Percentiles rank a stretch among this genome's conserved stretches.
These are phyloP conservation scores for Barnettozyma botsteinii DNA, from an alignment of 805 yeast species.

Conservation along the genomic window DNA sequence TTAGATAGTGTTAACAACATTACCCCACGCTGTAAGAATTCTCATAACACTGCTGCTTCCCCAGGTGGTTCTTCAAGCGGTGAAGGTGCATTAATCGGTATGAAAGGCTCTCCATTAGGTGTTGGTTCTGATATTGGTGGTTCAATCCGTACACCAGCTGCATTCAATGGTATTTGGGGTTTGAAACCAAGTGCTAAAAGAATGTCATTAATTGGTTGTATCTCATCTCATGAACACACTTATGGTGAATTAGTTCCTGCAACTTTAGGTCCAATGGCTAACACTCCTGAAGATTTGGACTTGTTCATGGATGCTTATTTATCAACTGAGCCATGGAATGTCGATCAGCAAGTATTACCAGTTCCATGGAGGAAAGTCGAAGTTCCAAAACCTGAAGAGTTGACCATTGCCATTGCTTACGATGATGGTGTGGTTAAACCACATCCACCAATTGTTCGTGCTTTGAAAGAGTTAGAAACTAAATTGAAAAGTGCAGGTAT, in stretches of 20 bases:
- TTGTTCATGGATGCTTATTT: conserved; percentile 55
- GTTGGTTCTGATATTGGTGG: conserved; percentile 73
- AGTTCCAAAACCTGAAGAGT: conserved; percentile 32
- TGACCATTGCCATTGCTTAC: conserved; percentile 57
- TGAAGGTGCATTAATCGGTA: conserved; percentile 58
- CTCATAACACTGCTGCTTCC: conserved; percentile 49
- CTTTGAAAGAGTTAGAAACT: conserved; percentile 44
- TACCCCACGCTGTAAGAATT: conserved; percentile 53
- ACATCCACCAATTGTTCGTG: conserved; percentile 59
- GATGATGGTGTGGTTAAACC: conserved; percentile 65
- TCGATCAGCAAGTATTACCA: conserved; percentile 32
- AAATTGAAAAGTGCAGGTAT: conserved; percentile 56
- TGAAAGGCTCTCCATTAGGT: conserved; percentile 57
- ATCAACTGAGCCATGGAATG: conserved; percentile 50
- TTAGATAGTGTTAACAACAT: conserved; percentile 56
- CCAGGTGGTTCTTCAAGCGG: conserved; percentile 76
- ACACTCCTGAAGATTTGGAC: conserved; percentile 61
- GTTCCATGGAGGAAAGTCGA: conserved; percentile 36
- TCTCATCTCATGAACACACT: no score
- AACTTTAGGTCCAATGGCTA: conserved; percentile 64
- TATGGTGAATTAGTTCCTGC: conserved; percentile 58
- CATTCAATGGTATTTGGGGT: conserved; percentile 57
- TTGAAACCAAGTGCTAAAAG: conserved; percentile 57
- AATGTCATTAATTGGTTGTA: conserved; percentile 30
- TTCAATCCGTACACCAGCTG: conserved; percentile 62